Evolutionary conservation across 1,139 yeast genomes (phyloP), one percentile per base, ranked within the genome.

Genomic region (Lizanozyma gosingica): DNA sequence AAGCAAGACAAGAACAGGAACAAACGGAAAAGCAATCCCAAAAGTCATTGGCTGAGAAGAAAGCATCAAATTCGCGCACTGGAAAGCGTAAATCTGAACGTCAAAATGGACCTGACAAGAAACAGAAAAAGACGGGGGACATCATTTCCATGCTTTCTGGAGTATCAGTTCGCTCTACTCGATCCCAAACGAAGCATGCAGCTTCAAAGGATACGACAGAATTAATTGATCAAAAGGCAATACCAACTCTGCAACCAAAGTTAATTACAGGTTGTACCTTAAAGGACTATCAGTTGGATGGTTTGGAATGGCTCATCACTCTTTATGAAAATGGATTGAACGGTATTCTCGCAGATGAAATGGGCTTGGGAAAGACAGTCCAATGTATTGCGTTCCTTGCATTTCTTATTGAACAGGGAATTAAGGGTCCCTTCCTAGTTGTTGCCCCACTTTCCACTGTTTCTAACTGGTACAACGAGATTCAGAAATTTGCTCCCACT

Each of bases 311-410:
- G 97, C 63, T 92, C 39, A 74, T 81, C 11, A 83, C 95, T 0
- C 65, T 92, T 27, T 92, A 83, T 56, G 94, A 90, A 56, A 92
- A 92, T 58, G 98, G 97, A 0, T 67, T 92, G 32, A 92, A 92
- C 60, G 98, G 98, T 2, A 88, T 92, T 33, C 64, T 92, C 27
- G 97, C 97, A 0, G 97, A 92, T 60, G 97, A 90, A 58, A 92
- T 90, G 97, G 97, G 97, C 0, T 65, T 88, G 35, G 97, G 98
- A 4, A 90, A 90, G 55, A 92, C 97, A 0, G 61, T 90, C 11
- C 96, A 90, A 57, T 83, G 94, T 37, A 85, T 92, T 42, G 73
- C 95, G 0, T 71, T 90, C 46, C 54, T 90, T 14, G 77, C 87
- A 9, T 86, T 83, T 54, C 65, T 92, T 36, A 74, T 83, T 36